phyloP scores from a whole-genome alignment of 192 early-diverging fungal species.

The Backusella morwellensis region DNA sequence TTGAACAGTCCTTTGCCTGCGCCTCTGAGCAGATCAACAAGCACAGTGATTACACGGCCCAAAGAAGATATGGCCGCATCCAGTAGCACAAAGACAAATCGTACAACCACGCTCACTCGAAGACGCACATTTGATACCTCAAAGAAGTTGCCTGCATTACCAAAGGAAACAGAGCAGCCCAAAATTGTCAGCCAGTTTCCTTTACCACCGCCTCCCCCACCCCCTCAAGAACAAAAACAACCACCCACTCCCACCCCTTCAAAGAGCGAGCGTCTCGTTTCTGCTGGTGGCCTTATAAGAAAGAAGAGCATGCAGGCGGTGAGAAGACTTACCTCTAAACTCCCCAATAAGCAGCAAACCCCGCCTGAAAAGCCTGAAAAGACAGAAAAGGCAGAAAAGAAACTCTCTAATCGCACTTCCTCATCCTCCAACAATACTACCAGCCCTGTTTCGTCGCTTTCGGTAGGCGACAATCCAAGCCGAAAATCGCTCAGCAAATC shows the following conservation, averaged over 20 bases:
- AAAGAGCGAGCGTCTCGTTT: neutral
- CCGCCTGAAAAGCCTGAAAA: neutral
- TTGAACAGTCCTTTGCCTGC: neutral
- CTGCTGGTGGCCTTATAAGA: neutral
- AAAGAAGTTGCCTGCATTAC: constrained; percentile 3
- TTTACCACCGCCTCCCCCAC: neutral
- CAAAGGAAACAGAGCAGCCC: neutral
- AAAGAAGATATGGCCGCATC: neutral
- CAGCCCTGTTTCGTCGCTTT: neutral
- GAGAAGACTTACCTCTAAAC: neutral
- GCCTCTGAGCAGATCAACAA: constrained; percentile 4
- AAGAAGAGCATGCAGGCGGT: constrained; percentile 8
- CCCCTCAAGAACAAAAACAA: neutral
- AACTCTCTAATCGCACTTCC: neutral
- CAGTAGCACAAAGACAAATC: neutral
- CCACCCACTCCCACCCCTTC: neutral
- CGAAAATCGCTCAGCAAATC: neutral
- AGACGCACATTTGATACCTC: constrained; percentile 12
- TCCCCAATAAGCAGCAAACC: neutral
- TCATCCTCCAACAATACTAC: neutral
- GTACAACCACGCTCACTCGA: neutral
- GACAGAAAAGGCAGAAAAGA: neutral
- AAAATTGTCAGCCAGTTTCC: neutral
- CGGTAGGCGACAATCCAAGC: neutral
- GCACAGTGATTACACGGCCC: neutral